These are phyloP conservation scores for Lasiodiplodia sp. DNA, from an alignment of 2,329 filamentous ascomycete genomes.

Conservation along the genomic window DNA sequence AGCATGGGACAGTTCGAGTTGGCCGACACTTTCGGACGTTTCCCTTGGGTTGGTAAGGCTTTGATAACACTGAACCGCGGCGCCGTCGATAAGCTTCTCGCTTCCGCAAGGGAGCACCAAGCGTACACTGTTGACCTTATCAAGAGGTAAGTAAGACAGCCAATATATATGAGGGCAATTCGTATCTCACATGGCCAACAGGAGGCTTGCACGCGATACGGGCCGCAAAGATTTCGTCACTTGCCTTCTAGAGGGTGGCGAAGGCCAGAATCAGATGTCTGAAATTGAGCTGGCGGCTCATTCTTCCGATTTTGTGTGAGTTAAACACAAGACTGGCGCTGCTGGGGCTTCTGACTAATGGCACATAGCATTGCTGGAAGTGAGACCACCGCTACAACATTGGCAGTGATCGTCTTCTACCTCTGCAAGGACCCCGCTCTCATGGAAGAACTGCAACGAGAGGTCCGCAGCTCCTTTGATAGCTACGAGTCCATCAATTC, in stretches of 20 bases:
- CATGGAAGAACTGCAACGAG: slow-evolving; percentile 41
- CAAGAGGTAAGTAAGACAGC: not conserved
- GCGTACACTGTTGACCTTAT: not conserved
- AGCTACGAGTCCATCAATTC: slow-evolving; percentile 31
- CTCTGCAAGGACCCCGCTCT: slow-evolving; percentile 43
- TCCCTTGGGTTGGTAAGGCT: not conserved
- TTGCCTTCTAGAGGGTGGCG: not conserved
- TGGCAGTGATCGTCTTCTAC: slow-evolving; percentile 43
- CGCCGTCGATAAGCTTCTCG: not conserved
- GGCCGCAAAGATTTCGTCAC: not conserved
- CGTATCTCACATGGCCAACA: not conserved
- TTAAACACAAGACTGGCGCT: not conserved
- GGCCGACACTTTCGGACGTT: not conserved
- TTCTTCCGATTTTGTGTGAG: slow-evolving; percentile 35
- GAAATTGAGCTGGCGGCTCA: slow-evolving; percentile 35
- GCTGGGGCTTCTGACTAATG: not conserved
- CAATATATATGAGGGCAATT: not conserved
- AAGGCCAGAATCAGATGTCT: not conserved
- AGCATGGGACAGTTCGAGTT: slow-evolving; percentile 14
- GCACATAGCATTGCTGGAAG: slow-evolving; percentile 41
- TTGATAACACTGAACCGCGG: not conserved
- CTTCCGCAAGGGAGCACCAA: not conserved
- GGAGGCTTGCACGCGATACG: not conserved
- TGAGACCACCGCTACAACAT: slow-evolving; percentile 45
- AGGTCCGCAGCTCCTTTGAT: slow-evolving; percentile 37